A percentile compares a stretch with the other conserved stretches of the same genome.
These are phyloP conservation scores for Dissophora ornata DNA, from an alignment of 192 early-diverging fungal genomes.

Conservation along the genomic window DNA sequence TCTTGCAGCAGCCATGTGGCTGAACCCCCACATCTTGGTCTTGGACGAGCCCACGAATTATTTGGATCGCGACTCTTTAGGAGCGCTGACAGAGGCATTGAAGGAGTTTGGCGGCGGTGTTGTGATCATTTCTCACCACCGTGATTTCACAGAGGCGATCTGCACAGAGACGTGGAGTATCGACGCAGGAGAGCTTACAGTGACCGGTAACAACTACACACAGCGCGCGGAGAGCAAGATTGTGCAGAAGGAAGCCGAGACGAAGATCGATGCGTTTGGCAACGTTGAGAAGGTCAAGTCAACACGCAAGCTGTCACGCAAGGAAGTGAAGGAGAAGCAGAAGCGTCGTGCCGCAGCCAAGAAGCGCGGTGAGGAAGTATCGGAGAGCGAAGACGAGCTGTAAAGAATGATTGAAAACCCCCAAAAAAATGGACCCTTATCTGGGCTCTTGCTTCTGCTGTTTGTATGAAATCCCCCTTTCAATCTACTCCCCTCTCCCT, in stretches of 20 bases:
- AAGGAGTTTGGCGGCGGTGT: slow-evolving; percentile 83
- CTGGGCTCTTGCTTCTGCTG: too few species aligned
- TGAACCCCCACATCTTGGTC: slow-evolving; percentile 90
- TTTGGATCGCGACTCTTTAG: slow-evolving; percentile 71
- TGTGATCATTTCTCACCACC: slow-evolving; percentile 86
- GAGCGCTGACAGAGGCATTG: slow-evolving; percentile 77
- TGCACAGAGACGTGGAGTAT: slow-evolving; percentile 83
- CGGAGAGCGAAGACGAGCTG: slow-evolving; percentile 55
- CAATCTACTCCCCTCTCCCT: too few species aligned
- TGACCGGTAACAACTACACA: slow-evolving; percentile 66
- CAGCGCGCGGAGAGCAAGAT: slow-evolving; percentile 58
- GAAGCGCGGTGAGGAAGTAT: slow-evolving; percentile 64
- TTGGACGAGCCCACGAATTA: slow-evolving; percentile 91
- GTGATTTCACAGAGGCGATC: slow-evolving; percentile 81
- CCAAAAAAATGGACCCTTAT: too few species aligned
- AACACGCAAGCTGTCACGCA: slow-evolving; percentile 63
- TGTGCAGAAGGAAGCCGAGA: slow-evolving; percentile 60
- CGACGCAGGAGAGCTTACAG: slow-evolving; percentile 67
- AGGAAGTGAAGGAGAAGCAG: slow-evolving; percentile 66
- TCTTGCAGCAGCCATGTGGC: slow-evolving; percentile 86
- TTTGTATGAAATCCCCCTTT: too few species aligned
- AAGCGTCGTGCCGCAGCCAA: slow-evolving; percentile 63
- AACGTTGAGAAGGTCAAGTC: slow-evolving; percentile 79
- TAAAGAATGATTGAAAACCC: slow-evolving; percentile 17
- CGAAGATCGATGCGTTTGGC: slow-evolving; percentile 75